Evolutionary conservation across 768 basidiomycete genomes (phyloP), one percentile per base, ranked within the genome.

Genomic region (Pulveroboletus sp.): DNA sequence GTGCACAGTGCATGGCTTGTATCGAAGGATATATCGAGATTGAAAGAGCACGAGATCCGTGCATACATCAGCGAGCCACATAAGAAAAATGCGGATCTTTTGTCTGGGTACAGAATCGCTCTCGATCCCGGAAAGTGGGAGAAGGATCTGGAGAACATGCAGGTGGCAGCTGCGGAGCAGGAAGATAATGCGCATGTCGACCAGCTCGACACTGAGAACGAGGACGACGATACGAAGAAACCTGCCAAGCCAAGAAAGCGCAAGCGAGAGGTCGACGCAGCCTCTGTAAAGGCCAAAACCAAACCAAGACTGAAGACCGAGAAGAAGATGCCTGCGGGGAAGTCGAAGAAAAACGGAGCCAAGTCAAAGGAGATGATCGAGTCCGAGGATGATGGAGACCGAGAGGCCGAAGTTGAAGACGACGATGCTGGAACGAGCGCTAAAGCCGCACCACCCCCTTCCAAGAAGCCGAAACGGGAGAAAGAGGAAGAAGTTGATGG

Each of bases 11-110:
- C 90, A 17, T 97, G 94, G 94, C 75, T 89, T 35, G 73, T 81
- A 27, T 64, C 85, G 2, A 86, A 86, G 60, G 94, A 96, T 68
- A 82, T 97, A 45, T 88, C 83, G 19, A 79, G 79, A 54, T 79
- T 97, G 22, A 79, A 84, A 59, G 67, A 74, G 6, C 80, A 87
- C 67, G 89, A 91, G 70, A 95, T 98, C 70, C 78, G 88, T 55
- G 77, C 84, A 3, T 96, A 82, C 71, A 79, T 97, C 71, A 76
- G 72, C 55, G 86, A 86, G 62, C 83, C 85, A 16, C 77, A 74
- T 68, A 92, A 91, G 73, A 84, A 80, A 64, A 82, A 79, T 34
- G 82, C 79, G 34, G 89, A 93, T 29, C 80, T 97, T 34, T 68
- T 85, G 19, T 67, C 78, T 45, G 93, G 86, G 13, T 94, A 93